Percentiles rank a stretch among this genome's conserved stretches.
Conservation (phyloP, 257 asterid genomes). For the Avicennia marina region DNA sequence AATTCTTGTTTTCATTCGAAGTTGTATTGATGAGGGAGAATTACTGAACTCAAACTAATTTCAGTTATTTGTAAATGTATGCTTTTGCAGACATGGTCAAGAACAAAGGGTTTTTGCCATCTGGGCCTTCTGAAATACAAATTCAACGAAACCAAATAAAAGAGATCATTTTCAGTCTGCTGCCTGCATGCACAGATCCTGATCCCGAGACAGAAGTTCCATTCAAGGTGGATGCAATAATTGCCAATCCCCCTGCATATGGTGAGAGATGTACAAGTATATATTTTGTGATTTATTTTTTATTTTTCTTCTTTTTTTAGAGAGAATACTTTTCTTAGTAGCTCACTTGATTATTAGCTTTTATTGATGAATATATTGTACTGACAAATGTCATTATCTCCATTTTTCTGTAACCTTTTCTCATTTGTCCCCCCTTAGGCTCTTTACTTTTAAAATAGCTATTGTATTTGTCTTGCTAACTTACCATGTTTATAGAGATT, state of each 20-base stretch:
- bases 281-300: not conserved
- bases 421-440: too few species aligned
- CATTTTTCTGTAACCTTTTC: not conserved
- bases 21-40: not conserved
- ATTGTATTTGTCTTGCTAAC: not conserved
- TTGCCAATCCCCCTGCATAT: conserved; percentile 95
- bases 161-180: conserved; percentile 71
- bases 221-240: conserved; percentile 72
- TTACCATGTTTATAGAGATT: not conserved
- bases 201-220: conserved; percentile 61
- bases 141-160: conserved; percentile 70
- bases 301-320: not conserved
- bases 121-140: conserved; percentile 80
- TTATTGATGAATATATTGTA: not conserved
- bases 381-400: not conserved
- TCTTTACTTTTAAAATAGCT: too few species aligned
- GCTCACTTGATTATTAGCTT: not conserved
- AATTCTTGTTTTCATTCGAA: not conserved
- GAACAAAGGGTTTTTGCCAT: conserved; percentile 91
- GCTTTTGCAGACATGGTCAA: conserved; percentile 75
- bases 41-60: conserved; percentile 3
- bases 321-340: not conserved
- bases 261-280: conserved; percentile 39
- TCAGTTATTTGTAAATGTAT: not conserved
- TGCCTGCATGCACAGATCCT: conserved; percentile 62